phyloP scores from a whole-genome alignment of 2,329 filamentous ascomycete species.

The Fusarium floridanum region DNA sequence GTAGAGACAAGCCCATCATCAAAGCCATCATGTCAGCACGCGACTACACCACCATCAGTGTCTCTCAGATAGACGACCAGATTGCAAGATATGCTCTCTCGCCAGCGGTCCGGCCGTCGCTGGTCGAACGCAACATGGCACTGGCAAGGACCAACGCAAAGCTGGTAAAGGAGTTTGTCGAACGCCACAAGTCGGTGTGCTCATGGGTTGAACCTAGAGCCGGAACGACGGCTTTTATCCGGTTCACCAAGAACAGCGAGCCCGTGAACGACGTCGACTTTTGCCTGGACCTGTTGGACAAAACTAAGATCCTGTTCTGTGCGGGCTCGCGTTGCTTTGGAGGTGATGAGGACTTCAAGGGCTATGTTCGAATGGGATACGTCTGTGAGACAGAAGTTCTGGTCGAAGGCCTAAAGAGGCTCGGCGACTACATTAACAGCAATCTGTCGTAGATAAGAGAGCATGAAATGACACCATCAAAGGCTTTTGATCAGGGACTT shows the following conservation, averaged over 20 bases:
- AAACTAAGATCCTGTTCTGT: slow-evolving; percentile 79
- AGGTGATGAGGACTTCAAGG: slow-evolving; percentile 72
- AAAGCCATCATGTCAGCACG: slow-evolving; percentile 73
- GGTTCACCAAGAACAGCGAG: slow-evolving; percentile 71
- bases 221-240: slow-evolving; percentile 84
- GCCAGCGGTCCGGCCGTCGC: slow-evolving; percentile 52
- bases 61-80: slow-evolving; percentile 84
- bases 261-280: slow-evolving; percentile 80
- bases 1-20: slow-evolving; percentile 72
- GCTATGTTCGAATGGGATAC: slow-evolving; percentile 83
- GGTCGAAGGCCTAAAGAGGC: slow-evolving; percentile 70
- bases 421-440: slow-evolving; percentile 56
- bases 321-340: slow-evolving; percentile 84
- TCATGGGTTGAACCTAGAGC: slow-evolving; percentile 81
- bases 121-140: slow-evolving; percentile 67
- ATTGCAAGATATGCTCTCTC: slow-evolving; percentile 82
- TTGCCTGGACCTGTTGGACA: slow-evolving; percentile 75
- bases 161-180: slow-evolving; percentile 76
- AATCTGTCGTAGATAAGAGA: slow-evolving; percentile 16
- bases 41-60: slow-evolving; percentile 89
- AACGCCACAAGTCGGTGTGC: slow-evolving; percentile 72
- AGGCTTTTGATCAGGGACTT: not conserved
- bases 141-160: slow-evolving; percentile 77
- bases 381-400: slow-evolving; percentile 79
- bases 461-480: not conserved